Evolutionary conservation across 257 asterid genomes (phyloP).

Genomic region (Solanum megistacrolobum): DNA sequence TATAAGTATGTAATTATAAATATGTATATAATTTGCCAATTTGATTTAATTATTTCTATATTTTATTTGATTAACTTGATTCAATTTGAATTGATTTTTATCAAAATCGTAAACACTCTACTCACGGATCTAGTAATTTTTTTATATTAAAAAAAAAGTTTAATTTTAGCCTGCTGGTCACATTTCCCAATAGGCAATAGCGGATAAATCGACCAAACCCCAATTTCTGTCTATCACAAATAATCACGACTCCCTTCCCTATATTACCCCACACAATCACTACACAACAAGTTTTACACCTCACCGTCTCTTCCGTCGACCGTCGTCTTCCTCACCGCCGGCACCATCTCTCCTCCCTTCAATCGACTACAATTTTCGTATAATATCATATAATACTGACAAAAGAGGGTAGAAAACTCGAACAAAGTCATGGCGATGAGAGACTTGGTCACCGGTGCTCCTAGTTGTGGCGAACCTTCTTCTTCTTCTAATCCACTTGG

Average conservation of each 20-base stretch:
- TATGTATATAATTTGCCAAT: background rate
- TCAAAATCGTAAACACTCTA: too few species aligned
- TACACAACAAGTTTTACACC: background rate
- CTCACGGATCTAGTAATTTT: too few species aligned
- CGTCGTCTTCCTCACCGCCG: background rate
- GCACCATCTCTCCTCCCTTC: background rate
- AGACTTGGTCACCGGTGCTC: slow-evolving; percentile 79
- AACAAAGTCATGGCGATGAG: slow-evolving; percentile 68
- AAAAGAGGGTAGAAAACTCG: background rate
- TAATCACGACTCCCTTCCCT: background rate
- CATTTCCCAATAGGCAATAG: background rate
- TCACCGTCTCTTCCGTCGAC: background rate
- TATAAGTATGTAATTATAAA: too few species aligned
- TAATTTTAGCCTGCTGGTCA: background rate
- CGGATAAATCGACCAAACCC: background rate
- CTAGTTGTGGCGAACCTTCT: slow-evolving; percentile 79
- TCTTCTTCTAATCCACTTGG: slow-evolving; percentile 90
- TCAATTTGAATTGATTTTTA: too few species aligned
- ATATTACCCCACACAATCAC: background rate
- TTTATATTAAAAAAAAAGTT: background rate
- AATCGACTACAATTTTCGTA: background rate
- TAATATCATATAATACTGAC: background rate
- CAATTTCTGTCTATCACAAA: background rate
- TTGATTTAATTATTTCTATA: background rate
- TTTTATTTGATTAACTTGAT: too few species aligned